Evolutionary conservation across 202 grass and related monocot species (phyloP), one percentile per base, ranked within the genome.

Genomic region (Setaria italica): DNA sequence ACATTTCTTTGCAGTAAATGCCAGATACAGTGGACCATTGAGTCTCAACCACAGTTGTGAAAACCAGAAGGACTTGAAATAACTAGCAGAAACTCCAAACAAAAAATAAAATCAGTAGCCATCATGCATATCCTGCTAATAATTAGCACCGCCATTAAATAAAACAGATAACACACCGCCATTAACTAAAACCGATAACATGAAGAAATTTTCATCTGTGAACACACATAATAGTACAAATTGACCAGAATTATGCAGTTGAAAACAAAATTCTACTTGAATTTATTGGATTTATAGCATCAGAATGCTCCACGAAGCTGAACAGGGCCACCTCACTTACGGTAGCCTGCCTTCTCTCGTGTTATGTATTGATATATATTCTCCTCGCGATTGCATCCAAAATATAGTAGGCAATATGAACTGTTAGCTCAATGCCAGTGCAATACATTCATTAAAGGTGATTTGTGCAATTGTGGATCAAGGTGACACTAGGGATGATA

Each of bases 1-100:
- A 74, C 97, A 99, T 99, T 48, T 85, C 78, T 77, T 94, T 87
- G 92, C 93, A 99, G 48, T 92, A 96, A 35, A 89, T 83, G 73
- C 83, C 62, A 0, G 80, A 88, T 78, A 82, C 88, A 33, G 70
- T 84, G n/a, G 77, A 74, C 84, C 85, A 89, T 48, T 81, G 87
- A 3, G 54, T 78, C 56, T 45, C 46, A 39, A 75, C 60, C 53
- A 92, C 77, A 33, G 82, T 88, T 33, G 83, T 81, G 34, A 91
- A 80, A 85, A 99, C 54, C 70, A 92, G 29, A 56, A 99, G 70
- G 45, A 75, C 76, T 71, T 86, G 80, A 69, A 85, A 83, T 35
- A 90, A 56, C 93, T 96, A 78, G 71, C 64, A 79, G 1, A 77
- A 70, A 87, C 15, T 82, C 29, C 1, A 66, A 80, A 21, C 88